Percentiles rank a stretch among this genome's conserved stretches.
Conservation (phyloP, 352 stramenopile species). For the Phytophthora vignae region DNA sequence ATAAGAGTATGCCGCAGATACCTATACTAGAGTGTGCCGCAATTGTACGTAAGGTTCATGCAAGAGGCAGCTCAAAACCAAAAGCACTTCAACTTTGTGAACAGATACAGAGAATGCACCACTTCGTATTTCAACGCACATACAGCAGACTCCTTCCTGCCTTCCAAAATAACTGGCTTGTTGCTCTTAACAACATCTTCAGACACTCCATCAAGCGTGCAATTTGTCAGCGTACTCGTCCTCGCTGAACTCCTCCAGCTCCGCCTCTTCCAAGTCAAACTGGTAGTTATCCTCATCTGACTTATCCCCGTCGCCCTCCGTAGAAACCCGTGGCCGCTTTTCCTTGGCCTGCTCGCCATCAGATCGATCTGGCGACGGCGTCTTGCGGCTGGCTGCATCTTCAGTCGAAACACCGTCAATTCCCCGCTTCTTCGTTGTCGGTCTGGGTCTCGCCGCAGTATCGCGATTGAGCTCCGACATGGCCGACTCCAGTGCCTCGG, state of each 20-base stretch:
- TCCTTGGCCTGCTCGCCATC: conserved; percentile 19
- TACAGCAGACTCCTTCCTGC: no score
- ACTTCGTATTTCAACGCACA: not conserved
- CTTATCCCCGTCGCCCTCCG: conserved; percentile 19
- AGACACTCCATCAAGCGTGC: conserved; percentile 15
- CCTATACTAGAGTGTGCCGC: conserved; percentile 26
- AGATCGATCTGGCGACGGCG: not conserved
- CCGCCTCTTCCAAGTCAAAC: conserved; percentile 38
- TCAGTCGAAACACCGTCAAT: not conserved
- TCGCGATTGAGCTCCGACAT: conserved; percentile 19
- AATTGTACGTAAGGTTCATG: conserved; percentile 51
- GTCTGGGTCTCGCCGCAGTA: conserved; percentile 5
- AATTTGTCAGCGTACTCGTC: conserved; percentile 35
- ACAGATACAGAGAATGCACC: not conserved
- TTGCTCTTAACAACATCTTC: not conserved
- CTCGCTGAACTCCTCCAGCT: conserved; percentile 33
- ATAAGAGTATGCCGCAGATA: not conserved
- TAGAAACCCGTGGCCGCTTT: conserved; percentile 18
- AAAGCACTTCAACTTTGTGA: no score
- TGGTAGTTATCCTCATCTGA: conserved; percentile 34
- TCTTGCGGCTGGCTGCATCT: conserved; percentile 5
- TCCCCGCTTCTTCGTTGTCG: conserved; percentile 9
- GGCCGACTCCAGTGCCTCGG: conserved; percentile 15
- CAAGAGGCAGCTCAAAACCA: not conserved
- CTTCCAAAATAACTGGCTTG: no score